Percentiles rank a stretch among this genome's conserved stretches.
These are phyloP conservation scores for Ganoderma resinaceum DNA, from an alignment of 1,284 basidiomycete genomes.

Conservation along the genomic window DNA sequence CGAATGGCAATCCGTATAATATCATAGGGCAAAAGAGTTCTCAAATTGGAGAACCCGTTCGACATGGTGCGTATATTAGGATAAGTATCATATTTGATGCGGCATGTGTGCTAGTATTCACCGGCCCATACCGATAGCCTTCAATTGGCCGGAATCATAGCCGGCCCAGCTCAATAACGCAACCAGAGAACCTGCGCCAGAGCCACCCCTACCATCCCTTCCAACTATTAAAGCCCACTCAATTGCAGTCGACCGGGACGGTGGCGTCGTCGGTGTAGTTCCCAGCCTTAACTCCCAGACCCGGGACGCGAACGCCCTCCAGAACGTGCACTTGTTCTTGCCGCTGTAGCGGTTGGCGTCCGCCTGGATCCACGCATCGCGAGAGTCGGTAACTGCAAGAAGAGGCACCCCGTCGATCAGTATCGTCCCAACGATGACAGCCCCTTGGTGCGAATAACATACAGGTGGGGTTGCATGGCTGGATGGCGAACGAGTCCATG, in stretches of 20 bases:
- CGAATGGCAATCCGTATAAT: too few species aligned
- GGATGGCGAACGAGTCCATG: slow-evolving; percentile 54
- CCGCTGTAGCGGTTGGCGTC: slow-evolving; percentile 46
- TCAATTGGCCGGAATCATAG: slow-evolving; percentile 44
- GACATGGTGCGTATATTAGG: too few species aligned
- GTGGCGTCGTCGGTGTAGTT: slow-evolving; percentile 9
- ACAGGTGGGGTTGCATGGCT: slow-evolving; percentile 59
- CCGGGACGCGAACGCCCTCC: slow-evolving; percentile 47
- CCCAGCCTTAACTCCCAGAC: slow-evolving; percentile 41
- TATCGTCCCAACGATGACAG: background rate
- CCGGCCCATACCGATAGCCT: too few species aligned
- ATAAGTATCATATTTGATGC: too few species aligned
- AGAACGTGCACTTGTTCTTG: slow-evolving; percentile 44
- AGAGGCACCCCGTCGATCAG: background rate
- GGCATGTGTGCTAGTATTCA: too few species aligned
- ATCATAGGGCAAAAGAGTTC: too few species aligned
- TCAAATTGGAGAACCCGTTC: too few species aligned
- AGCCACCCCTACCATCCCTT: background rate
- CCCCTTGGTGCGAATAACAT: background rate
- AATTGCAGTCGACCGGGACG: background rate
- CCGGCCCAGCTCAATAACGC: slow-evolving; percentile 95
- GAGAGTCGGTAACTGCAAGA: slow-evolving; percentile 40
- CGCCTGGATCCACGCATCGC: slow-evolving; percentile 61
- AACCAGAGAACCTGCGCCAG: slow-evolving; percentile 82
- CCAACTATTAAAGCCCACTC: background rate